Conservation (phyloP, 2,329 filamentous ascomycete genomes). For the Aspergillus quadricinctus region DNA sequence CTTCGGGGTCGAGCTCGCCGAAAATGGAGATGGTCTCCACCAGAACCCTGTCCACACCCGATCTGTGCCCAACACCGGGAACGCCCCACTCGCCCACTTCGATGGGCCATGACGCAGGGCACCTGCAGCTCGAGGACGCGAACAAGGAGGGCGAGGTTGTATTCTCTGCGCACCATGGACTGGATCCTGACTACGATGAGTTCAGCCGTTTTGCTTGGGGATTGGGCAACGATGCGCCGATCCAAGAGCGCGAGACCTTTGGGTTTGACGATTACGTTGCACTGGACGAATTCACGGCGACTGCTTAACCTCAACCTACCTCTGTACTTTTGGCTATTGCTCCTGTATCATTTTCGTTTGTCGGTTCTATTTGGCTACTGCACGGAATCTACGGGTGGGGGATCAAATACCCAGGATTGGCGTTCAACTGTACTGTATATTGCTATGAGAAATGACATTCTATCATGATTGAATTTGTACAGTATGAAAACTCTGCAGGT, state of each 20-base stretch:
- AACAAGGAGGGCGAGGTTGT: constrained; percentile 21
- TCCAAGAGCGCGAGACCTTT: constrained; percentile 23
- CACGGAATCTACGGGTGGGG: background rate
- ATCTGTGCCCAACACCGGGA: constrained; percentile 30
- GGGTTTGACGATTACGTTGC: constrained; percentile 31
- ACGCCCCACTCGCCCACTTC: constrained; percentile 26
- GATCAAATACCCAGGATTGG: background rate
- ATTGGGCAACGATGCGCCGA: constrained; percentile 19
- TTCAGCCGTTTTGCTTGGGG: constrained; percentile 31
- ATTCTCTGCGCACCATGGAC: constrained; percentile 21
- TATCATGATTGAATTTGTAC: background rate
- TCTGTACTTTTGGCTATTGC: background rate
- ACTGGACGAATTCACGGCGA: constrained; percentile 29
- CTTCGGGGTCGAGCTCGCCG: constrained; percentile 15
- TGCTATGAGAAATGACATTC: background rate
- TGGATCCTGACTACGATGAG: constrained; percentile 30
- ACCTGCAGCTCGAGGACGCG: constrained; percentile 8
- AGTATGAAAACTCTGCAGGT: background rate
- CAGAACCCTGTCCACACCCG: constrained; percentile 28
- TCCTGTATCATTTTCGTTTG: constrained; percentile 4
- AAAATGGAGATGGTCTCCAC: constrained; percentile 20
- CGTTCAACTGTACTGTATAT: background rate
- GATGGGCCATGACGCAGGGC: constrained; percentile 5
- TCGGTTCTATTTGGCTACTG: background rate
- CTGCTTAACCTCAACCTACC: constrained; percentile 15